Evolutionary conservation across 1,139 yeast genomes (phyloP).

Genomic region (Zygoascus sp.): DNA sequence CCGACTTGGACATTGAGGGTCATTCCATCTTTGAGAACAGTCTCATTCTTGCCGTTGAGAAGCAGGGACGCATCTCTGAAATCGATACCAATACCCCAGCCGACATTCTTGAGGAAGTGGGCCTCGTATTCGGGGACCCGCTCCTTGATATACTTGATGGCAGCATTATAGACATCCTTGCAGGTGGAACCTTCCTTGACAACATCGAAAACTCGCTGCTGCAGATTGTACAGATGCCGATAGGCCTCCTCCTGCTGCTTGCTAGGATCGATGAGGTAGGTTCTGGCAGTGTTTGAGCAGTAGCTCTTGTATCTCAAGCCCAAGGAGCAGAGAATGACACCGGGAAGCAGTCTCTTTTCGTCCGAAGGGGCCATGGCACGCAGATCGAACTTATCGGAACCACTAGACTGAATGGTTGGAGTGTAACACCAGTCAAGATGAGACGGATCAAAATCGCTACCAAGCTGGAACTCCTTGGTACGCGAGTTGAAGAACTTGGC

Average conservation of each 20-base stretch:
- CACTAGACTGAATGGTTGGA: constrained; percentile 88
- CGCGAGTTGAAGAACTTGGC: constrained; percentile 53
- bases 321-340: constrained; percentile 77
- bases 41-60: constrained; percentile 67
- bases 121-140: constrained; percentile 58
- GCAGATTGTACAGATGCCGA: constrained; percentile 59
- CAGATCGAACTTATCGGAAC: constrained; percentile 60
- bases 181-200: constrained; percentile 68
- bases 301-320: constrained; percentile 87
- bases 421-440: constrained; percentile 91
- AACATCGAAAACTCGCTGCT: constrained; percentile 53
- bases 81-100: constrained; percentile 88
- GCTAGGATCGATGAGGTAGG: constrained; percentile 87
- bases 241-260: constrained; percentile 74
- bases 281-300: constrained; percentile 83
- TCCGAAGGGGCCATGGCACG: constrained; percentile 80
- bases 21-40: constrained; percentile 65
- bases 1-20: constrained; percentile 76
- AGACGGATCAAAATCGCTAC: constrained; percentile 67
- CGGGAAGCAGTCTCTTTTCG: constrained; percentile 61
- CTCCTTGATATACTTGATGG: constrained; percentile 51
- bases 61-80: constrained; percentile 78
- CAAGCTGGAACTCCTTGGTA: constrained; percentile 48
- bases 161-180: constrained; percentile 60
- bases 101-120: constrained; percentile 74